These are phyloP conservation scores for Ceratobasidium papillatum DNA, from an alignment of 1,284 basidiomycete genomes.

Conservation along the genomic window DNA sequence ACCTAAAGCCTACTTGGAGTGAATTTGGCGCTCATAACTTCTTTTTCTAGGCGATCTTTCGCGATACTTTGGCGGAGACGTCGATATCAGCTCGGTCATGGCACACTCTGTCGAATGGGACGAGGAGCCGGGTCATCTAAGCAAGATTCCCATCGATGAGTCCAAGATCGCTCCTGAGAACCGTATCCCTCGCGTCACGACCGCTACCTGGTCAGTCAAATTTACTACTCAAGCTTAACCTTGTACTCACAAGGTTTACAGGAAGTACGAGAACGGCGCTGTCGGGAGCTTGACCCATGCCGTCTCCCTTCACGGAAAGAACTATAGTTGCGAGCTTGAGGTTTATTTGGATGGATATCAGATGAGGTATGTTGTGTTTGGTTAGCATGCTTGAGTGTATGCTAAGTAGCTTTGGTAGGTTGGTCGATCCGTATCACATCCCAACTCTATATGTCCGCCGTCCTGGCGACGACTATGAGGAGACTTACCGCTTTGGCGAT, in stretches of 20 bases:
- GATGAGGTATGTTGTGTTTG: constrained; percentile 47
- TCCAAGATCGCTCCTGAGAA: constrained; percentile 77
- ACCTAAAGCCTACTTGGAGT: background rate
- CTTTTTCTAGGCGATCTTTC: constrained; percentile 82
- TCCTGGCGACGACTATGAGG: constrained; percentile 86
- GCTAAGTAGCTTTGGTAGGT: constrained; percentile 25
- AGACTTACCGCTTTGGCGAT: constrained; percentile 76
- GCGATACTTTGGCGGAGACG: constrained; percentile 98
- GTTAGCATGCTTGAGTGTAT: background rate
- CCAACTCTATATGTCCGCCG: constrained; percentile 86
- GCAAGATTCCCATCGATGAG: constrained; percentile 85
- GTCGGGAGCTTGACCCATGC: constrained; percentile 90
- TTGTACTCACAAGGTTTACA: constrained; percentile 48
- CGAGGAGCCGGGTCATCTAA: constrained; percentile 87
- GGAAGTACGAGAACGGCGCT: constrained; percentile 94
- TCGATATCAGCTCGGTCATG: constrained; percentile 83
- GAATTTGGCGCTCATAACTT: background rate
- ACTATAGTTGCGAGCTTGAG: constrained; percentile 93
- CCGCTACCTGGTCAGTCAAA: constrained; percentile 71
- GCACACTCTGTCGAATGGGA: constrained; percentile 92
- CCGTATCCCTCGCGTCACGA: constrained; percentile 81
- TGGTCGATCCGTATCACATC: constrained; percentile 54
- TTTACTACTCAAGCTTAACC: constrained; percentile 29
- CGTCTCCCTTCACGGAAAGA: constrained; percentile 86
- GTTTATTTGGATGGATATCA: constrained; percentile 89